These are phyloP conservation scores for Pharus latifolius DNA, from an alignment of 176 grass and related monocot genomes.

Conservation along the genomic window DNA sequence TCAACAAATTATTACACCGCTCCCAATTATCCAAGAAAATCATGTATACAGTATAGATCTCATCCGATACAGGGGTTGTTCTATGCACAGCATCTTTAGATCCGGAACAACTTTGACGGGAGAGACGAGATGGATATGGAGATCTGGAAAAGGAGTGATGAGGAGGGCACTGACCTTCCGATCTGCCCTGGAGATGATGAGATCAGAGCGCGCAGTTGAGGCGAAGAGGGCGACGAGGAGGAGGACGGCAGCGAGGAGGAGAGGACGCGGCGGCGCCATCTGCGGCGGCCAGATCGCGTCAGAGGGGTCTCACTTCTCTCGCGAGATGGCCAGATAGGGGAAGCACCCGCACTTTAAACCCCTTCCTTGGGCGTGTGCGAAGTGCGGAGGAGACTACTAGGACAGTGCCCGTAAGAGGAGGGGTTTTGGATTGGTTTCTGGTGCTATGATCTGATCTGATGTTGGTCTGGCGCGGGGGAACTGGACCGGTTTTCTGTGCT, in stretches of 20 bases:
- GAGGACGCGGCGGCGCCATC: conserved; percentile 27
- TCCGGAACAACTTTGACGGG: neutral
- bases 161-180: conserved; percentile 48
- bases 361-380: neutral
- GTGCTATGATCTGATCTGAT: too few species aligned
- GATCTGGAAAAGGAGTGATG: conserved; percentile 10
- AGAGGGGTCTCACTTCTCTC: neutral
- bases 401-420: neutral
- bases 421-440: too few species aligned
- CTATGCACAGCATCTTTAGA: conserved; percentile 25
- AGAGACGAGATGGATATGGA: neutral
- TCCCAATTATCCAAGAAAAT: too few species aligned
- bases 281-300: conserved; percentile 33
- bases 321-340: conserved; percentile 3
- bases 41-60: too few species aligned
- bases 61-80: too few species aligned
- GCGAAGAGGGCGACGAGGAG: conserved; percentile 1
- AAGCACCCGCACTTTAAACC: conserved; percentile 35
- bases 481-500: too few species aligned
- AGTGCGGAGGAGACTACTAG: too few species aligned
- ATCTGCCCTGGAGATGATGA: conserved; percentile 69
- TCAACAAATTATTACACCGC: too few species aligned
- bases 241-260: neutral
- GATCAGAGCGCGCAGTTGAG: conserved; percentile 52
- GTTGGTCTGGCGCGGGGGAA: too few species aligned